Percentiles rank a stretch among this genome's conserved stretches.
Conservation (phyloP, 192 early-diverging fungal genomes). For the Spizellomyces punctatus region DNA sequence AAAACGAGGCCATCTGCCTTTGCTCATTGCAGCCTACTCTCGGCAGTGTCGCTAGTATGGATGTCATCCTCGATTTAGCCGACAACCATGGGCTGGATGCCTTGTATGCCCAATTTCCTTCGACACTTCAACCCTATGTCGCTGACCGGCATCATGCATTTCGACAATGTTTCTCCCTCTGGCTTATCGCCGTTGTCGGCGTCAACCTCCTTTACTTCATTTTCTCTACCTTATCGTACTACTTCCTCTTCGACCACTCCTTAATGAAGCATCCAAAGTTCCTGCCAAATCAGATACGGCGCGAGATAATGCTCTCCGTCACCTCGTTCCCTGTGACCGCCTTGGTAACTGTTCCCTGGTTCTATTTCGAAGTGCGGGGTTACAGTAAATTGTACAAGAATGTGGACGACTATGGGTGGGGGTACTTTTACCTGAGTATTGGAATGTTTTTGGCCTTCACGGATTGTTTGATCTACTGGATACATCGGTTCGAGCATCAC, state of each 20-base stretch:
- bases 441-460: conserved; percentile 86
- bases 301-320: conserved; percentile 82
- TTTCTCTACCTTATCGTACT: conserved; percentile 78
- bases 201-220: conserved; percentile 80
- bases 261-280: conserved; percentile 94
- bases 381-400: conserved; percentile 85
- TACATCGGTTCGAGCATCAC: conserved; percentile 91
- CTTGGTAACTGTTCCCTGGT: conserved; percentile 87
- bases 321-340: conserved; percentile 81
- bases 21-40: no score
- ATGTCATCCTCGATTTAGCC: conserved; percentile 39
- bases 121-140: conserved; percentile 35
- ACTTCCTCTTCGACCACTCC: conserved; percentile 83
- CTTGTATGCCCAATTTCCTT: conserved; percentile 40
- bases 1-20: no score
- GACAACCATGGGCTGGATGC: conserved; percentile 37
- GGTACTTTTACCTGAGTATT: conserved; percentile 70
- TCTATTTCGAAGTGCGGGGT: conserved; percentile 85
- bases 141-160: conserved; percentile 62
- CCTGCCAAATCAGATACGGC: conserved; percentile 83
- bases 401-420: conserved; percentile 69
- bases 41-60: conserved; percentile 12
- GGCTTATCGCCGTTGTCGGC: conserved; percentile 70
- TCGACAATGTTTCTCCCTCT: conserved; percentile 76
- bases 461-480: conserved; percentile 95